These are phyloP conservation scores for Colletotrichum destructivum DNA, from an alignment of 2,329 filamentous ascomycete genomes.

Conservation along the genomic window DNA sequence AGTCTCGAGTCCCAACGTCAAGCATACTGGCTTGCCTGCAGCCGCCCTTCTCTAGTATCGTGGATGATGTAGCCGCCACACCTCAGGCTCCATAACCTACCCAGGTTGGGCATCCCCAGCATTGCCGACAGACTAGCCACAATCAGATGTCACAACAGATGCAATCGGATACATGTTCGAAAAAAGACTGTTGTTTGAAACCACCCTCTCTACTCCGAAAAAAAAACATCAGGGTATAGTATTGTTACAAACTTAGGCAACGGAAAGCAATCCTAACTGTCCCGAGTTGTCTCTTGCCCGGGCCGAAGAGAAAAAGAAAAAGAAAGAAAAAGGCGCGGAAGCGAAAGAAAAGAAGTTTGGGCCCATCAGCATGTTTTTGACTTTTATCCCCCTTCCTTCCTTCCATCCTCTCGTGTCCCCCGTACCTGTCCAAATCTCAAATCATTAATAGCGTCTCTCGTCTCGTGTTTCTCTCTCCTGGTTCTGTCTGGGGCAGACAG, in stretches of 20 bases:
- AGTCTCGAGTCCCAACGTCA: too few relatives aligned
- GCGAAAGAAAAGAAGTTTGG: neutral
- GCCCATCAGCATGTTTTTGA: neutral
- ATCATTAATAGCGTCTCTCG: conserved; percentile 6
- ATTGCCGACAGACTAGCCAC: too few relatives aligned
- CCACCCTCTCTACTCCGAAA: conserved; percentile 9
- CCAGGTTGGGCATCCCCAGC: neutral
- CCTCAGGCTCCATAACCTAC: too few relatives aligned
- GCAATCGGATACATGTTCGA: neutral
- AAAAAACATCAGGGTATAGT: conserved; percentile 21
- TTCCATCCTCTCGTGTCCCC: neutral
- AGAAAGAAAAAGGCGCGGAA: neutral
- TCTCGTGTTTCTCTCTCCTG: neutral
- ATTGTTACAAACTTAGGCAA: conserved; percentile 9
- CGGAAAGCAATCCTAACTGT: conserved; percentile 11
- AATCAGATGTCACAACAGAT: neutral
- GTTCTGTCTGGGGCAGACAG: neutral
- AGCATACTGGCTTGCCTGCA: too few relatives aligned
- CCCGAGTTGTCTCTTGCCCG: conserved; percentile 1
- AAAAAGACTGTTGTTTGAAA: neutral
- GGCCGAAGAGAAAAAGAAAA: too few relatives aligned
- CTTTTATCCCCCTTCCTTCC: neutral
- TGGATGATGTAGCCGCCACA: too few relatives aligned
- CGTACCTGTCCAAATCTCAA: conserved; percentile 3
- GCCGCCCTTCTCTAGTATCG: too few relatives aligned